Conservation (phyloP, 2,329 filamentous ascomycete species). For the Talaromyces sp. region DNA sequence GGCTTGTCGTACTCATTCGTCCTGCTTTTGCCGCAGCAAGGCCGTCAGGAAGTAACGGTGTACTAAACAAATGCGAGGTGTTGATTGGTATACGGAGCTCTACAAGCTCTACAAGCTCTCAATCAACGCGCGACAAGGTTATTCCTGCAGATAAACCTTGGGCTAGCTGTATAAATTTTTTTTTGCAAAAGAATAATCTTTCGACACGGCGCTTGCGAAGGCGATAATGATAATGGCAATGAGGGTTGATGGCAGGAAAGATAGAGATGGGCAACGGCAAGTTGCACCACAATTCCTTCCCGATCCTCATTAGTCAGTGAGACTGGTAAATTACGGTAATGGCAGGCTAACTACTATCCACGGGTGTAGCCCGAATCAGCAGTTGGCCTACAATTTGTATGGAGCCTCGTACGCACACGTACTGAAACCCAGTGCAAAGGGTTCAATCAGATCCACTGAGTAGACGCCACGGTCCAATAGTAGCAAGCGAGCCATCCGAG, state of each 20-base stretch:
- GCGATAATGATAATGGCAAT: neutral
- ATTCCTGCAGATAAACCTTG: neutral
- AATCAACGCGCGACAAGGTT: neutral
- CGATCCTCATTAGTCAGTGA: constrained; percentile 4
- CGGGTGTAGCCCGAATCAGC: neutral
- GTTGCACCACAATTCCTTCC: constrained; percentile 1
- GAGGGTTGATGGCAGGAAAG: neutral
- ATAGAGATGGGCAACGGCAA: constrained; percentile 9
- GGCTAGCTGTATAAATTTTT: neutral
- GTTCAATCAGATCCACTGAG: constrained; percentile 12
- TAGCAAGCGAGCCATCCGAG: neutral
- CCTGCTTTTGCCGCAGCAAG: neutral
- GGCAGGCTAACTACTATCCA: neutral
- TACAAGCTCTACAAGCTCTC: constrained; percentile 10
- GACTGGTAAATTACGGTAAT: constrained; percentile 9
- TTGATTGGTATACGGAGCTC: neutral
- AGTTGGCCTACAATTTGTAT: constrained; percentile 2
- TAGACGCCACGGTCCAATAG: constrained; percentile 6
- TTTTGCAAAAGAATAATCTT: neutral
- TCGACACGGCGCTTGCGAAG: neutral
- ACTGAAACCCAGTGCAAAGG: neutral
- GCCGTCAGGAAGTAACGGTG: neutral
- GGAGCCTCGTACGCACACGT: neutral
- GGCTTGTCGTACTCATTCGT: constrained; percentile 11
- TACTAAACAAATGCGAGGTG: neutral